Evolutionary conservation across 2,329 filamentous ascomycete species (phyloP), one percentile per base, ranked within the genome.

Genomic region (Trichophyton simii): DNA sequence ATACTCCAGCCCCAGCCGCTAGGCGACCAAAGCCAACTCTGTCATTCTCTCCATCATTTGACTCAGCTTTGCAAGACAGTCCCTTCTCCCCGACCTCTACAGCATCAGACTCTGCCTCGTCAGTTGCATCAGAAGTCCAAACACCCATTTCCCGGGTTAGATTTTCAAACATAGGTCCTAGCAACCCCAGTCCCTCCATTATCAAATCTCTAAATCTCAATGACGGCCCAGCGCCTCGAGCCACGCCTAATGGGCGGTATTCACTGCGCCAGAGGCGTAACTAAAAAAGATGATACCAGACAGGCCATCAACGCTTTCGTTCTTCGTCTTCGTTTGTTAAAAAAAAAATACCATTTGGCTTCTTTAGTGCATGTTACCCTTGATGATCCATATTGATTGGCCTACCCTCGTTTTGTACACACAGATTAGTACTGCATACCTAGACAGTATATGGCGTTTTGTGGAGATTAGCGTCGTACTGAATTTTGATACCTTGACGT

Each of bases 41-140:
- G 15, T 58, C 55, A 8, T 58, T 61, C 46, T 64, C 61, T 22
- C 62, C 65, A n/a, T 66, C 63, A 44, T 66, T 65, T 58, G 61
- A 59, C 25, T 62, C 61, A 22, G 60, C 64, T 44, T 46, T 64
- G 34, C 60, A 57, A 28, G 64, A 65, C 15, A 62, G 59, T 18
- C 62, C 63, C 18, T 60, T 63, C 46, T 63, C 65, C 1, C 59
- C 64, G 4, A 55, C 60, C 31, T 62, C 63, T 22, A 57, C 65
- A n/a, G 61, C 61, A 11, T 52, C 60, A n/a, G 64, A 62, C n/a
- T 66, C 62, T 36, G 63, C 60, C 15, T 63, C 65, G 13, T 65
- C 64, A 25, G 62, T 58, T 20, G 57, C 61, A n/a, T 64, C 65
- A 25, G 65, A 65, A 41, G 57, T 62, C 15, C 61, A 62, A 28